Evolutionary conservation across 1,284 basidiomycete species (phyloP), one percentile per base, ranked within the genome.

Genomic region (Boletus sp.): DNA sequence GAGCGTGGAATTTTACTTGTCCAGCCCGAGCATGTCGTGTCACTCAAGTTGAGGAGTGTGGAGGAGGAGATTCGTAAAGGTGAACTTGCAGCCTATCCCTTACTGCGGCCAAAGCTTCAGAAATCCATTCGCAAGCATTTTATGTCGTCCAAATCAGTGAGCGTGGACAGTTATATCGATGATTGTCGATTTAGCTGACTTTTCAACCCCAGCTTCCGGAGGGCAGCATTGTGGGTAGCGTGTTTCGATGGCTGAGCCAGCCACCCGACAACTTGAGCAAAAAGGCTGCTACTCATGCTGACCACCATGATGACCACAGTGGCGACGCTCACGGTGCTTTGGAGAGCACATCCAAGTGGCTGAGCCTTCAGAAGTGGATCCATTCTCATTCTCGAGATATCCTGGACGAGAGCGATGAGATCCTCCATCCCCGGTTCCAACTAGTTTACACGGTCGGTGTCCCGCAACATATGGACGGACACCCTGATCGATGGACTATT

Each of bases 401-500:
- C 4, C 7, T 44, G 43, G 22, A 44, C 2, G 22, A 44, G 22
- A 44, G 43, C 15, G 43, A 44, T 15, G 15, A 44, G 15, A 24
- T 44, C 7, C 43, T 44, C 24, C 43, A 24, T 6, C 0, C 22
- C 8, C 43, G 22, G 15, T 44, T 44, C 15, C 43, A 44, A 16
- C 15, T 44, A 2, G 27, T 44, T 4, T 44, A 44, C 7, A 11
- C 43, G 2, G 16, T 44, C 22, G 43, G 43, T 15, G 22, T 16
- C 22, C 15, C 9, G 22, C 15, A 18, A 7, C 22, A 44, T 11
- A 44, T 44, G 43, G 43, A 44, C 2, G 22, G 43, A 0, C 24
- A 44, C 2, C 78, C 80, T 2, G 67, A 78, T 54, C 74, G 82
- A 41, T 84, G 82, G 82, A 65, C 53, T 0, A 75, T 67, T 1